Conservation (phyloP, 129 eudicot species). For the Deinandra increscens region DNA sequence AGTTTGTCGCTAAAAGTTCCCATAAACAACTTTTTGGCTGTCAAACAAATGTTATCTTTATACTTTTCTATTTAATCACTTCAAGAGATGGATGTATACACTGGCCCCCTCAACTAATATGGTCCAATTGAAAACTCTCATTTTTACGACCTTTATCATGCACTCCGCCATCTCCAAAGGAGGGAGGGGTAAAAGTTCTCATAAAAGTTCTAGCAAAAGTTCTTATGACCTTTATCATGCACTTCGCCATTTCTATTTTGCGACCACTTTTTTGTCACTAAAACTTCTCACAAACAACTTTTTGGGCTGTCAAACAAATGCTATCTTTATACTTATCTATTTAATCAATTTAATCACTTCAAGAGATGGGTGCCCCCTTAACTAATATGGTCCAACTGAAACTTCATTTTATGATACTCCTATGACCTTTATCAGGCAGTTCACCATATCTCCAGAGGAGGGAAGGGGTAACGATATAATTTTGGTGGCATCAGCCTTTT, state of each 20-base stretch:
- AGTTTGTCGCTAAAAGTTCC: not conserved
- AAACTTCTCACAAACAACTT: not conserved
- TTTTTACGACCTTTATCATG: not conserved
- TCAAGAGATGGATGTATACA: not conserved
- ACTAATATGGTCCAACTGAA: not conserved
- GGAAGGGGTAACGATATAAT: not conserved
- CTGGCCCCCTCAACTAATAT: not conserved
- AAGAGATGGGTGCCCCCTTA: not conserved
- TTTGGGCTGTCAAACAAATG: not conserved
- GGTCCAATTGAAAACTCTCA: not conserved
- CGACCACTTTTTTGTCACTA: too few species aligned
- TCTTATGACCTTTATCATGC: not conserved
- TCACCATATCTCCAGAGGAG: not conserved
- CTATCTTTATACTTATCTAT: not conserved
- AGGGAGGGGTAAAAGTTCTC: not conserved
- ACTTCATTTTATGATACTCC: too few species aligned
- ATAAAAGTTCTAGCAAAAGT: too few species aligned
- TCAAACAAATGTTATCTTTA: not conserved
- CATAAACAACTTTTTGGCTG: not conserved
- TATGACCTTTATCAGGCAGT: not conserved
- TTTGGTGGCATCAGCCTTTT: not conserved
- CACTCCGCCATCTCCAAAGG: not conserved
- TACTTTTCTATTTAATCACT: not conserved
- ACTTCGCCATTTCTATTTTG: not conserved
- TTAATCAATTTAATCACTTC: not conserved